Conservation (phyloP, 176 grass and related monocot genomes). For the Elaeis guineensis region DNA sequence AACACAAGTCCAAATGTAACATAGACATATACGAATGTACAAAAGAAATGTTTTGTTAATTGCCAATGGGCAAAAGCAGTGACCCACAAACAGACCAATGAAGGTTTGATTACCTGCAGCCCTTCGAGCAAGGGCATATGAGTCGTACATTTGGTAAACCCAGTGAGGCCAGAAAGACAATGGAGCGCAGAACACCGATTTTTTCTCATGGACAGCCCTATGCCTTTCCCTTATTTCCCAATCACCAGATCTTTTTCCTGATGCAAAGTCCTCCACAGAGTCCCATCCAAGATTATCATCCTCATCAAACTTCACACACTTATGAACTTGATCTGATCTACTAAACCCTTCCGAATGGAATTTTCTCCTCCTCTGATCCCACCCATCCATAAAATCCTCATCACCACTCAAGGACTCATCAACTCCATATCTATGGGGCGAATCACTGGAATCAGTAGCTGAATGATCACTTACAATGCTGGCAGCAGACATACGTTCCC, state of each 20-base stretch:
- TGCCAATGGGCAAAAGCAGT: too few species aligned
- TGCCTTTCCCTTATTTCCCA: conserved; percentile 23
- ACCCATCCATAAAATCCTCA: conserved; percentile 35
- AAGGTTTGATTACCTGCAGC: conserved; percentile 52
- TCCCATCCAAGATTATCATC: conserved; percentile 23
- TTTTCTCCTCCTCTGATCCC: conserved; percentile 15
- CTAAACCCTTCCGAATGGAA: conserved; percentile 15
- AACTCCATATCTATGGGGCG: conserved; percentile 17
- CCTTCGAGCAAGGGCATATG: conserved; percentile 66
- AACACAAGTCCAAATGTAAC: too few species aligned
- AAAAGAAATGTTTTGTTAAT: too few species aligned
- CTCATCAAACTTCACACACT: conserved; percentile 22
- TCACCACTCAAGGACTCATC: conserved; percentile 47
- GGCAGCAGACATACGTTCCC: conserved; percentile 18
- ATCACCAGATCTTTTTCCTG: conserved; percentile 23
- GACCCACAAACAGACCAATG: not conserved
- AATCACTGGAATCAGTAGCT: conserved; percentile 46
- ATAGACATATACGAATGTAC: too few species aligned
- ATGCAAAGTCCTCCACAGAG: conserved; percentile 9
- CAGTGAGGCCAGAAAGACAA: conserved; percentile 88
- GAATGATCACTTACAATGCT: conserved; percentile 40
- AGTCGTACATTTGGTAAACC: conserved; percentile 89
- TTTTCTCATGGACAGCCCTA: conserved; percentile 20
- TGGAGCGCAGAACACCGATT: conserved; percentile 36
- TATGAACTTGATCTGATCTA: conserved; percentile 17